These are phyloP conservation scores for Penicillium paxilli DNA, from an alignment of 495 filamentous ascomycete genomes.

Conservation along the genomic window DNA sequence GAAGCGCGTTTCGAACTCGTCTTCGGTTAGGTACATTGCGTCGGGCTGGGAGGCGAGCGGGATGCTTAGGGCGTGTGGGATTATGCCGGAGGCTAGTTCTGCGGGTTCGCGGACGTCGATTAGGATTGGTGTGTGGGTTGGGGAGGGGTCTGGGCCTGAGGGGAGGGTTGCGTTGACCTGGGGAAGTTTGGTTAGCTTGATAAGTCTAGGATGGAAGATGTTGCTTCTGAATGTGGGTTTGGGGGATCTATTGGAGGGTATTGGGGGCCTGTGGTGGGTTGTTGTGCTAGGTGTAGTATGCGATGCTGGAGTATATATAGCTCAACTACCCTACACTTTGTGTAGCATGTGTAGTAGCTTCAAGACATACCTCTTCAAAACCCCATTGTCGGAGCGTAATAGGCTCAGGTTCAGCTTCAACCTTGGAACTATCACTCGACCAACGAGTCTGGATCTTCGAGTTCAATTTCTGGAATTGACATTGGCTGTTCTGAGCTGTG, in stretches of 20 bases:
- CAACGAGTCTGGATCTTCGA: slow-evolving; percentile 20
- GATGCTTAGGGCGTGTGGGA: slow-evolving; percentile 78
- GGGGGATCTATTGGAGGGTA: background rate
- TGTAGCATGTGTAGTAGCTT: no score
- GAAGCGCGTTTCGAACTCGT: slow-evolving; percentile 68
- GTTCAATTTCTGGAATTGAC: background rate
- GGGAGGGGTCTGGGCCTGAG: slow-evolving; percentile 18
- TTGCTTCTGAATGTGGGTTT: background rate
- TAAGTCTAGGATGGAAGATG: background rate
- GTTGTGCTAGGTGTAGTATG: background rate
- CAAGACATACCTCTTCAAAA: slow-evolving; percentile 43
- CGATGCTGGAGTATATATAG: background rate
- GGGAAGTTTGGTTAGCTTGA: no score
- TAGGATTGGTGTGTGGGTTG: slow-evolving; percentile 35
- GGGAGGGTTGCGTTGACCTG: slow-evolving; percentile 44
- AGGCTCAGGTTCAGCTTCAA: background rate
- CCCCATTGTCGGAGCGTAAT: slow-evolving; percentile 32
- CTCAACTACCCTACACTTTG: no score
- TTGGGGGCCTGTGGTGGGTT: no score
- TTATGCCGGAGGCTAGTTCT: slow-evolving; percentile 73
- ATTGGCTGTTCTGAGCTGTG: background rate
- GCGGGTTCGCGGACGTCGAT: slow-evolving; percentile 82
- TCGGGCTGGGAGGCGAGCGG: slow-evolving; percentile 77
- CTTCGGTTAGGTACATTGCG: slow-evolving; percentile 66
- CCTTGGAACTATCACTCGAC: slow-evolving; percentile 17